These are phyloP conservation scores for Elaeis guineensis DNA, from an alignment of 176 grass and related monocot genomes.

Conservation along the genomic window DNA sequence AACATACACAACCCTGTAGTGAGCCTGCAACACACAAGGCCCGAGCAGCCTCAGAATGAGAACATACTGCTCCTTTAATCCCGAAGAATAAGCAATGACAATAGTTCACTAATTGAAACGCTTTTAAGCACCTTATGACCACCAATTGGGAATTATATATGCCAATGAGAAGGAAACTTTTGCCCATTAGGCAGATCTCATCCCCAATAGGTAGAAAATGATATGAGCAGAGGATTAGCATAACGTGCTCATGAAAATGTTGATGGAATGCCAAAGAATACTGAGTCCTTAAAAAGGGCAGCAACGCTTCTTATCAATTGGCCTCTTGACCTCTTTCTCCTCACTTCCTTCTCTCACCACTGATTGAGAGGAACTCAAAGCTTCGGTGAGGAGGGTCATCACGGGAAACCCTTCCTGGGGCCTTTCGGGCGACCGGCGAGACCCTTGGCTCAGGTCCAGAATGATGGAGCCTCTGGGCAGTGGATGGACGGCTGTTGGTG, in stretches of 20 bases:
- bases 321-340: not conserved
- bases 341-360: slow-evolving; percentile 59
- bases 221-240: too few species aligned
- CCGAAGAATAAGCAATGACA: too few species aligned
- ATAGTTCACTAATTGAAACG: too few species aligned
- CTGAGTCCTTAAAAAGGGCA: not conserved
- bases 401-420: slow-evolving; percentile 7
- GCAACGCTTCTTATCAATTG: not conserved
- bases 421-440: slow-evolving; percentile 24
- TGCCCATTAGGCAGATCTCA: too few species aligned
- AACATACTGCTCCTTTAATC: not conserved
- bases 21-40: not conserved
- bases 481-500: slow-evolving; percentile 47
- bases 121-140: too few species aligned
- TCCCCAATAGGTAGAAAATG: too few species aligned
- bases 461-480: slow-evolving; percentile 58
- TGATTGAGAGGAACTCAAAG: slow-evolving; percentile 68
- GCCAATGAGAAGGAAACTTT: too few species aligned
- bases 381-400: slow-evolving; percentile 39
- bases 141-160: too few species aligned
- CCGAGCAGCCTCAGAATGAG: not conserved
- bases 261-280: not conserved
- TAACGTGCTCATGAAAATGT: too few species aligned
- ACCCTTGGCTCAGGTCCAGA: slow-evolving; percentile 44
- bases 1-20: not conserved